phyloP scores from a whole-genome alignment of 2,329 filamentous ascomycete species.

The Pezicula rhizophila region DNA sequence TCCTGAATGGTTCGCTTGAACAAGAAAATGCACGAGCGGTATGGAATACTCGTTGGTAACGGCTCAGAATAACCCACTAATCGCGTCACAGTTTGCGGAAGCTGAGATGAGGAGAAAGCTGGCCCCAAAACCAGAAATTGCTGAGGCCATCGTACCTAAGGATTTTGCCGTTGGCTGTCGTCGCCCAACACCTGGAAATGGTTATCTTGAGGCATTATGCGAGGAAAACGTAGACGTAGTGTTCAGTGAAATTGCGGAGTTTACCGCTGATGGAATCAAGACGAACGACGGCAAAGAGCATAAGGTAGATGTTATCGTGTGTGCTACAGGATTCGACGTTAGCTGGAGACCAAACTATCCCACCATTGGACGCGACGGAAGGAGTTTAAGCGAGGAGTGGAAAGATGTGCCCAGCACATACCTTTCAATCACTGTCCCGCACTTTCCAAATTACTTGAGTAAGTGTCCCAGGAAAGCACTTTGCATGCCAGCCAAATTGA shows the following conservation, averaged over 20 bases:
- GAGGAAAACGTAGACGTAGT: slow-evolving; percentile 28
- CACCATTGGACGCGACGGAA: slow-evolving; percentile 9
- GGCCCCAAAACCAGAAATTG: slow-evolving; percentile 6
- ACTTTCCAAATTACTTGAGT: slow-evolving; percentile 21
- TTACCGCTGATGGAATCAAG: slow-evolving; percentile 29
- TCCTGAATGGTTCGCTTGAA: slow-evolving; percentile 9
- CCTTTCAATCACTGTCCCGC: slow-evolving; percentile 13
- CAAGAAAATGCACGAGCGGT: slow-evolving; percentile 5
- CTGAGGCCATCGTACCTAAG: slow-evolving; percentile 48
- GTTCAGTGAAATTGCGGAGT: slow-evolving; percentile 14
- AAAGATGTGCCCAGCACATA: slow-evolving; percentile 12
- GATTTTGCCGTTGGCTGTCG: slow-evolving; percentile 86
- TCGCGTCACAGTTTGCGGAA: slow-evolving; percentile 2
- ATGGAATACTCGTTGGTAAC: too few relatives aligned
- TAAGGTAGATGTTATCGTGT: slow-evolving; percentile 26
- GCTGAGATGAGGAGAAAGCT: slow-evolving; percentile 17
- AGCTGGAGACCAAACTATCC: slow-evolving; percentile 13
- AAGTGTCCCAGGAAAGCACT: not conserved
- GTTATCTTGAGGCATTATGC: slow-evolving; percentile 34
- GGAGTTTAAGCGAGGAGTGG: slow-evolving; percentile 13
- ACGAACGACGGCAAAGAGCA: slow-evolving; percentile 20
- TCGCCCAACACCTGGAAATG: slow-evolving; percentile 53
- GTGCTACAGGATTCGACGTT: slow-evolving; percentile 25
- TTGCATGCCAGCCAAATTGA: not conserved
- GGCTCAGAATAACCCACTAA: too few relatives aligned